Base-by-base conservation (phyloP, 495 filamentous ascomycete species). In the Xylaria cubensis region DNA sequence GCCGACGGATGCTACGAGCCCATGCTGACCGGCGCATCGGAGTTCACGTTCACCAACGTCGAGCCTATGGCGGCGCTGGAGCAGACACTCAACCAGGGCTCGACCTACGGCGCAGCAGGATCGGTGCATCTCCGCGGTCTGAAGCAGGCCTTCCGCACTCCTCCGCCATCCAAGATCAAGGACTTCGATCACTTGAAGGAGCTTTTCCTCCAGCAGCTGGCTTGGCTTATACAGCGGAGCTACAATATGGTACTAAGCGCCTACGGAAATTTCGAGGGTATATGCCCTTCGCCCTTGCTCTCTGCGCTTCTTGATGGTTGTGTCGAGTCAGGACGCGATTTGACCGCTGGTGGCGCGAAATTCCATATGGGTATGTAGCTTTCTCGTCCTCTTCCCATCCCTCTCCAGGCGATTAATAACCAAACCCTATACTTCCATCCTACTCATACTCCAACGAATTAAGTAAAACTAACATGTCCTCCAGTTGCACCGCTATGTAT, bases 1-100 rank as follows among this genome's bases (percentile, higher is more conserved):
- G 69, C 69, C 13, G 69, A 71, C 62, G 69, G 69, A 1, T 71
- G 69, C 51, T 71, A 34, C 41, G 69, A 71, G 69, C 69, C 69
- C 48, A 71, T 71, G 69, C 7, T 71, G 24, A 24, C 50, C 10
- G 69, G 69, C 21, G 69, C 69, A 15, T 71, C 69, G 2, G 69
- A 71, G 21, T 71, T 71, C 61, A 55, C 62, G 0, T 46, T 71
- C 17, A 21, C 21, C 32, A 71, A 50, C 69, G 61, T 71, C 39
- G 50, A 48, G 39, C 69, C 62, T 24, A 65, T 71, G 69, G 21
- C 46, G 19, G 69, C 69, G 50, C 41, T 71, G n/a, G 69, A 71
- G 41, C 69, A 71, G 50, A 50, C 69, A 1, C 48, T 71, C 24
- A 71, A 71, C 46, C 69, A 59, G 12, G 69, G 69, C 39, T 39